These are phyloP conservation scores for Maudiozyma pseudohumilis DNA, from an alignment of 805 yeast genomes.

Conservation along the genomic window DNA sequence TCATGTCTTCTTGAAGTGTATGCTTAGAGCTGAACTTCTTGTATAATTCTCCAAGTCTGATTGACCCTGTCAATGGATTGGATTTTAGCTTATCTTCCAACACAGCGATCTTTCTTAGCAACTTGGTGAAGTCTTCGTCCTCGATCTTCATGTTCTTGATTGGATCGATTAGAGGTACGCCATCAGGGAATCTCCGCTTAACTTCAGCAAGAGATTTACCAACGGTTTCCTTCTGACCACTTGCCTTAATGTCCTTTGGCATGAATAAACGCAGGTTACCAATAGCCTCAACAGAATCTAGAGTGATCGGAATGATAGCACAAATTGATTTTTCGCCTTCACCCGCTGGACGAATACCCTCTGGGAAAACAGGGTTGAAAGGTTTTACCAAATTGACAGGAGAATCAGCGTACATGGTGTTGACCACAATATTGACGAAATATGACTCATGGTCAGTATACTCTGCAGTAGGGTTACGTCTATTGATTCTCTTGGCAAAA, in stretches of 20 bases:
- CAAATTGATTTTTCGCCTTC: constrained; percentile 62
- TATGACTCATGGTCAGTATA: constrained; percentile 84
- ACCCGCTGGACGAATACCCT: constrained; percentile 78
- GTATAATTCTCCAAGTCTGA: constrained; percentile 53
- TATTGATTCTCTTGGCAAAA: constrained; percentile 59
- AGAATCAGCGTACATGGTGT: constrained; percentile 67
- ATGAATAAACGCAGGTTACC: constrained; percentile 74
- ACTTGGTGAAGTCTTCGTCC: constrained; percentile 62
- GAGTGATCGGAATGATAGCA: constrained; percentile 76
- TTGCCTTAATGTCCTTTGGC: constrained; percentile 63
- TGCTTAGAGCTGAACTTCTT: constrained; percentile 57
- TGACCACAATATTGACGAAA: constrained; percentile 74
- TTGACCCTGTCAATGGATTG: constrained; percentile 57
- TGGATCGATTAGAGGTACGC: constrained; percentile 87
- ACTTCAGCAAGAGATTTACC: constrained; percentile 72
- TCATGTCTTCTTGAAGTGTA: constrained; percentile 47
- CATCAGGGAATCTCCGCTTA: constrained; percentile 75
- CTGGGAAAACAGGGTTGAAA: constrained; percentile 68
- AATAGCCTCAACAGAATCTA: constrained; percentile 62
- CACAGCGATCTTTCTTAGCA: constrained; percentile 72
- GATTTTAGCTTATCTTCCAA: constrained; percentile 62
- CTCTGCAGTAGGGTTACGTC: constrained; percentile 45
- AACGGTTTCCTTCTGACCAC: constrained; percentile 50
- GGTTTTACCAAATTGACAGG: constrained; percentile 76
- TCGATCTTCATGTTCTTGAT: constrained; percentile 85